Conservation (phyloP, 2,329 filamentous ascomycete genomes). For the Fonsecaea pedrosoi region DNA sequence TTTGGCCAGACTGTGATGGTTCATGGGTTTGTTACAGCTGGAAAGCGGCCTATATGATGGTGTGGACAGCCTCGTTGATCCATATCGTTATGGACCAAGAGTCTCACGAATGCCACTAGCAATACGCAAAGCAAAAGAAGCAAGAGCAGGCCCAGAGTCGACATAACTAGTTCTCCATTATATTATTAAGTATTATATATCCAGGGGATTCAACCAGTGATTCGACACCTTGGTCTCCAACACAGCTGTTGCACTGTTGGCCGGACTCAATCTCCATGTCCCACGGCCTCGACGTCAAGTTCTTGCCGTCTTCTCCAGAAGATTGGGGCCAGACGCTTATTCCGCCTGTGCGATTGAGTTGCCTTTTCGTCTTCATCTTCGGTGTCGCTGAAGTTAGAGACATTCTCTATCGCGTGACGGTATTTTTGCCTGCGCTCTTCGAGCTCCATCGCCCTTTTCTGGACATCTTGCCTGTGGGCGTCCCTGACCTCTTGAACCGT, state of each 20-base stretch:
- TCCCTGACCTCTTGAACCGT: background rate
- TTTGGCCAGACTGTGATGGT: no score
- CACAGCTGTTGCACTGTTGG: conserved; percentile 10
- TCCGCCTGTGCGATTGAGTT: background rate
- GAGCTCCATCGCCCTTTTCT: background rate
- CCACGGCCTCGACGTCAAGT: background rate
- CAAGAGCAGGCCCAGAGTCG: no score
- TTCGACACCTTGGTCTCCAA: no score
- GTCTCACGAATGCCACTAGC: no score
- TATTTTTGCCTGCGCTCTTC: conserved; percentile 1
- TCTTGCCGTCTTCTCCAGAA: background rate
- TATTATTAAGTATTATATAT: no score
- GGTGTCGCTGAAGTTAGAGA: background rate
- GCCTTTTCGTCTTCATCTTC: background rate
- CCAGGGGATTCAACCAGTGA: no score
- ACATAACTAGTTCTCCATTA: no score
- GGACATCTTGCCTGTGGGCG: background rate
- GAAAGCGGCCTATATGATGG: no score
- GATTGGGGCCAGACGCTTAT: background rate
- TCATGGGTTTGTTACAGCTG: no score
- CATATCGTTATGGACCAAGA: no score
- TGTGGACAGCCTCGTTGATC: no score
- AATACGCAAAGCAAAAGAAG: no score
- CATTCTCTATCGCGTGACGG: background rate
- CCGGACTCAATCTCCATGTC: conserved; percentile 24